Base-by-base conservation (phyloP, 331 rosid species). In the Dryas integrifolia region DNA sequence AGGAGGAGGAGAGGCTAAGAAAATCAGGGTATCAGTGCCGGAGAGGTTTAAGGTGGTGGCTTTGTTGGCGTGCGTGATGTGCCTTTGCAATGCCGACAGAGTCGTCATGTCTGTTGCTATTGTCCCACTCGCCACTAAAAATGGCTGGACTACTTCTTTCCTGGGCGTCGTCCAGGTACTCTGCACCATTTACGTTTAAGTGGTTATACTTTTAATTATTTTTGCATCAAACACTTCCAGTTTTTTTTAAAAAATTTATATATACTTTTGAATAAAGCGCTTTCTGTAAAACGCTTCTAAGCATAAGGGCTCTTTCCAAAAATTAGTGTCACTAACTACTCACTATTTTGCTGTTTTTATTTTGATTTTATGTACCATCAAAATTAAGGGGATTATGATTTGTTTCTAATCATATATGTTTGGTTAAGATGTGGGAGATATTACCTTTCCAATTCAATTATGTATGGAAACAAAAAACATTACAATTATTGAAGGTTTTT, bases 101-200 rank as follows among this genome's bases (percentile, higher is more conserved):
- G 97, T 93, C 6, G 98, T 93, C 15, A 93, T 93, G 98, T 93
- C 98, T 0, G 96, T 93, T 2, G 96, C 98, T n/a, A 44, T 93
- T 58, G 97, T 93, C 46, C 98, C 98, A 5, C 90, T 93, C 0
- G 98, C 97, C 21, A 87, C 87, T 12, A 80, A 86, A 76, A 65
- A 85, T 65, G 97, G 96, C 5, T 93, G 97, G 98, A 83, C 94
- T 44, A 93, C 79, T 63, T 82, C 96, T 52, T 93, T 93, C 70
- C 85, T 91, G 18, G 98, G 98, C 76, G 83, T 93, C 57, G 96
- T 93, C 67, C 98, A 93, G 94, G 97, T 90, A 77, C 5, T 24
- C n/a, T 38, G 9, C 15, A 52, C 35, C 24, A 21, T 21, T 21
- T 21, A 21, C 24, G 24, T 21, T 21, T 21, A 21, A 21, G 24